phyloP scores from a whole-genome alignment of 495 filamentous ascomycete genomes.

The Penicillium verhagenii region DNA sequence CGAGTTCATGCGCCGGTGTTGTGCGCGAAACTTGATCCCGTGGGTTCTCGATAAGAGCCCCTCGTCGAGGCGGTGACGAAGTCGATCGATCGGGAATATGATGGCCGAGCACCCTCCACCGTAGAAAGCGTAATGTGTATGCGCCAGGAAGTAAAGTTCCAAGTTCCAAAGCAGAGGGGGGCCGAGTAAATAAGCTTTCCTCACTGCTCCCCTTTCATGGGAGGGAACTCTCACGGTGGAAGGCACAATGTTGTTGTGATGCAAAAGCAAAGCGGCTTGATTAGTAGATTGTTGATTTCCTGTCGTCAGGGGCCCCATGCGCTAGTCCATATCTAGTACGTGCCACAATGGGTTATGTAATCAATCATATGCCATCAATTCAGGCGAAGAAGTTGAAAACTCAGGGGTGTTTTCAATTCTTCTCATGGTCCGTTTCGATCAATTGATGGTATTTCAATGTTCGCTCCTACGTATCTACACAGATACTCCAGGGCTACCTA shows the following conservation, averaged over 20 bases:
- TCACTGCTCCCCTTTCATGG: constrained; percentile 2
- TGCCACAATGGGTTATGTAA: not conserved
- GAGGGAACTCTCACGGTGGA: constrained; percentile 20
- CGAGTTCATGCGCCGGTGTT: not conserved
- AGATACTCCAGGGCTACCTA: too few relatives aligned
- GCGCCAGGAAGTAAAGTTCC: constrained; percentile 6
- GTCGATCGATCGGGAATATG: constrained; percentile 6
- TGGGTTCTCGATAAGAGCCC: constrained; percentile 37
- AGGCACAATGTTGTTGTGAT: constrained; percentile 15
- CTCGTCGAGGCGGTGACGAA: constrained; percentile 45
- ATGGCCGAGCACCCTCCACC: constrained; percentile 18
- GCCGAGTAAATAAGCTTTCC: constrained; percentile 13
- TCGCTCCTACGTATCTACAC: too few relatives aligned
- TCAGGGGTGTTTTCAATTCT: too few relatives aligned
- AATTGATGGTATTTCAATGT: too few relatives aligned
- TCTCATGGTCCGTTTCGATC: not conserved
- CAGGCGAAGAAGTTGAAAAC: not conserved
- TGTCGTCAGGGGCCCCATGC: constrained; percentile 25
- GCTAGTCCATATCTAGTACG: not conserved
- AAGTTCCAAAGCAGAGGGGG: not conserved
- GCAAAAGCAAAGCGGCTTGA: constrained; percentile 23
- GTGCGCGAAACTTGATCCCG: not conserved
- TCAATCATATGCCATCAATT: not conserved
- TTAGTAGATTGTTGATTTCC: constrained; percentile 35
- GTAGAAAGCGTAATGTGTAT: constrained; percentile 17